Evolutionary conservation across 257 asterid genomes (phyloP).

Genomic region (Penstemon davidsonii): DNA sequence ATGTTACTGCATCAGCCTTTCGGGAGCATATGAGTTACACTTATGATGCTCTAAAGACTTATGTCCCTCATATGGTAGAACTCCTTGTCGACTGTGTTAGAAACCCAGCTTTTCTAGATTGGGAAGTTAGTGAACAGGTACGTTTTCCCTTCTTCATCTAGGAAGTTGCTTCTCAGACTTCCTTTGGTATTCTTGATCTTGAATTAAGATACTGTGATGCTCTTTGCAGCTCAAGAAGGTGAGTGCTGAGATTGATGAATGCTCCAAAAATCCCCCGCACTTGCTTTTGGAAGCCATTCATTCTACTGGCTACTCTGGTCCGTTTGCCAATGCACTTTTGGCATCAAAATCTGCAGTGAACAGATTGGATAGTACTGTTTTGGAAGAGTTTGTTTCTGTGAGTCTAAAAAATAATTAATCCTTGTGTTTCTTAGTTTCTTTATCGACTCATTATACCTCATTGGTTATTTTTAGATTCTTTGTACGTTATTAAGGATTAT

Average conservation of each 20-base stretch:
- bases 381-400: constrained; percentile 84
- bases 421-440: background rate
- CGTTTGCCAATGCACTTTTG: constrained; percentile 61
- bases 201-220: constrained; percentile 16
- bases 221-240: constrained; percentile 59
- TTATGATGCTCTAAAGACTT: constrained; percentile 73
- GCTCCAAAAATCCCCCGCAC: constrained; percentile 69
- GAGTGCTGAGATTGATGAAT: constrained; percentile 60
- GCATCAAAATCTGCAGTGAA: constrained; percentile 65
- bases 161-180: background rate
- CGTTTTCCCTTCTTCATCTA: constrained; percentile 16
- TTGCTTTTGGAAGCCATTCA: constrained; percentile 85
- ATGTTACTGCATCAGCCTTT: constrained; percentile 68
- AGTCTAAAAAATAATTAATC: constrained; percentile 33
- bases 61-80: constrained; percentile 90
- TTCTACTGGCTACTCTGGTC: constrained; percentile 74
- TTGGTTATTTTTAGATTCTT: background rate
- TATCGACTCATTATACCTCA: background rate
- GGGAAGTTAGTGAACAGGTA: constrained; percentile 98
- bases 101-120: constrained; percentile 88
- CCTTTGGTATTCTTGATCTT: constrained; percentile 5
- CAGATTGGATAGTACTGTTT: constrained; percentile 52
- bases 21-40: constrained; percentile 85
- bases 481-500: background rate
- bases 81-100: constrained; percentile 77